Base-by-base conservation (phyloP, 148 eudicot genomes). In the Cornus controversa region DNA sequence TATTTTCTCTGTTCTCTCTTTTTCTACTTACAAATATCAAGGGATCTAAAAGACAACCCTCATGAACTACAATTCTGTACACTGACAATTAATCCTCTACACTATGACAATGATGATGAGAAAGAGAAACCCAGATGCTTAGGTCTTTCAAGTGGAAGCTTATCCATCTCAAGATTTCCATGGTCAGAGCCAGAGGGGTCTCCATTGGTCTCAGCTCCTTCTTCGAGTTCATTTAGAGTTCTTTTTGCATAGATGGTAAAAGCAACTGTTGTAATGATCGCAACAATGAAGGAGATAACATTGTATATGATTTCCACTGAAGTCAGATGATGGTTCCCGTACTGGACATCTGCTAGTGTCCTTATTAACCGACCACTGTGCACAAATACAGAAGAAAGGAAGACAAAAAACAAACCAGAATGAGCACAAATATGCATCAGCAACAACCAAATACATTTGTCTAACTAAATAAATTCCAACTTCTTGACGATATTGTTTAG, bases 291-390 rank as follows among this genome's bases (percentile, higher is more conserved):
- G 75, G 98, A 94, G 58, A 93, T 86, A 27, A 89, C 67, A 63
- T 94, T 93, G 90, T 94, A 94, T 63, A 93, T 81, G 6, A 94
- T 94, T 69, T 94, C 98, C 81, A 94, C 94, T 75, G 79, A 77
- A 62, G 96, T 92, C 74, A 94, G 79, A 50, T 91, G 92, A 86
- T 91, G 88, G 76, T 91, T 87, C 72, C 93, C 89, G 62, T 92
- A 94, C 76, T 92, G 84, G n/a, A 94, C 90, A 74, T 92, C 97
- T 47, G 98, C 98, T 50, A 88, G 89, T 27, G 96, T 94, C 84
- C 94, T 90, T 76, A 94, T 89, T 66, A 94, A 69, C 40, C 98
- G 85, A 62, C 98, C 98, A 80, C 98, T 94, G 97, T 90, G 84
- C 29, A 83, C 20, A 28, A 80, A 67, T 24, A 34, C 34, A 31